These are phyloP conservation scores for Umbilicaria muhlenbergii DNA, from an alignment of 495 filamentous ascomycete species.

Conservation along the genomic window DNA sequence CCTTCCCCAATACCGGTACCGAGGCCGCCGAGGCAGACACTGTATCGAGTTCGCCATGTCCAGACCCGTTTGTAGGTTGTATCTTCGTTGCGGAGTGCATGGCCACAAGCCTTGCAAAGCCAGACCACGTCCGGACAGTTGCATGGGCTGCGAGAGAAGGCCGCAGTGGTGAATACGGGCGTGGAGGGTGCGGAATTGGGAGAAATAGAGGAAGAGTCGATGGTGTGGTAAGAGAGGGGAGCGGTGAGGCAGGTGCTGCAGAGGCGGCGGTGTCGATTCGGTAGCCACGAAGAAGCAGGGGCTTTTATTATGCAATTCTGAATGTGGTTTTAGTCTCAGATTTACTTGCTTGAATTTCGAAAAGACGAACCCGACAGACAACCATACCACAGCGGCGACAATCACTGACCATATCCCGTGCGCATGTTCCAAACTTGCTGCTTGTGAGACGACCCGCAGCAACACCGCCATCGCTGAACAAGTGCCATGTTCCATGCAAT, in stretches of 20 bases:
- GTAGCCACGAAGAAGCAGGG: slow-evolving; percentile 42
- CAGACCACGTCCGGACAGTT: slow-evolving; percentile 37
- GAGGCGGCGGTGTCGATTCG: slow-evolving; percentile 60
- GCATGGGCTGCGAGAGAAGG: slow-evolving; percentile 21
- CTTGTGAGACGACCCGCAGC: slow-evolving; percentile 31
- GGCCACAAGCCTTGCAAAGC: slow-evolving; percentile 69
- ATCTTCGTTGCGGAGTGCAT: slow-evolving; percentile 49
- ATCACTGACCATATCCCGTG: slow-evolving; percentile 67
- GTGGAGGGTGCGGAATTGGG: not conserved
- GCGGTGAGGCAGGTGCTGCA: slow-evolving; percentile 56
- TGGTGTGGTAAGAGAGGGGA: slow-evolving; percentile 31
- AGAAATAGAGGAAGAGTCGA: too few relatives aligned
- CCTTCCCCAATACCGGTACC: slow-evolving; percentile 82
- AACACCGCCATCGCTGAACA: slow-evolving; percentile 19
- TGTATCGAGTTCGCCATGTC: slow-evolving; percentile 80
- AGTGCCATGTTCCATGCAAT: slow-evolving; percentile 15
- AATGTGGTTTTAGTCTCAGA: too few relatives aligned
- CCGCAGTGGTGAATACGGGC: slow-evolving; percentile 20
- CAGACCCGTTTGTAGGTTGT: slow-evolving; percentile 66
- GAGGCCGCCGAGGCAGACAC: slow-evolving; percentile 59
- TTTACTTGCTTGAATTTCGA: too few relatives aligned
- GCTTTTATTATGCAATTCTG: slow-evolving; percentile 81
- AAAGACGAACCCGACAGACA: slow-evolving; percentile 55
- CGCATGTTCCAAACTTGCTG: slow-evolving; percentile 60
- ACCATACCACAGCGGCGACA: slow-evolving; percentile 63